Percentiles rank a stretch among this genome's conserved stretches.
These are phyloP conservation scores for Pulveroboletus sp. DNA, from an alignment of 1,284 basidiomycete species.

Conservation along the genomic window DNA sequence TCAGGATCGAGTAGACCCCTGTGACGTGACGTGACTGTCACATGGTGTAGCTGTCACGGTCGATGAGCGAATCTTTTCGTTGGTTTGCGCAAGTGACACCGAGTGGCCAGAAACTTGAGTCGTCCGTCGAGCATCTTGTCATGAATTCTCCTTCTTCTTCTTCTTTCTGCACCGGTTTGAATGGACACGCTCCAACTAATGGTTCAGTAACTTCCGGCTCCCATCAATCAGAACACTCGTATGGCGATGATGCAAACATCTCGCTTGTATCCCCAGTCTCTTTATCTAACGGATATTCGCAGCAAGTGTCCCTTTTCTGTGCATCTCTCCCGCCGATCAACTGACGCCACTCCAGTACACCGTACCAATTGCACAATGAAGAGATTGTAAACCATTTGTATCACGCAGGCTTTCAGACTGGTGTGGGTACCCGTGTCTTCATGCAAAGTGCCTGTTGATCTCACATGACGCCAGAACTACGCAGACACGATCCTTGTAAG, in stretches of 20 bases:
- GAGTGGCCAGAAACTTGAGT: constrained; percentile 2
- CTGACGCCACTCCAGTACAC: constrained; percentile 37
- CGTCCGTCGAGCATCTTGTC: constrained; percentile 3
- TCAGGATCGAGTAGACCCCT: neutral
- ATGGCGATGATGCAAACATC: constrained; percentile 24
- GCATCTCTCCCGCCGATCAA: constrained; percentile 11
- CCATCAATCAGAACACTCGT: constrained; percentile 25
- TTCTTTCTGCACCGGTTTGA: constrained; percentile 20
- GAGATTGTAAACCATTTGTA: constrained; percentile 75
- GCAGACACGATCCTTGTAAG: constrained; percentile 76
- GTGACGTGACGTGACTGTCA: constrained; percentile 27
- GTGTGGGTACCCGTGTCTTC: constrained; percentile 51
- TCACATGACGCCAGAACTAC: constrained; percentile 58
- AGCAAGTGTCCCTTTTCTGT: constrained; percentile 41
- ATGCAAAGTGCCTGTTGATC: constrained; percentile 7
- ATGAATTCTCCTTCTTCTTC: constrained; percentile 31
- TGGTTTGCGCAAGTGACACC: constrained; percentile 6
- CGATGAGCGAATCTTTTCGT: constrained; percentile 27
- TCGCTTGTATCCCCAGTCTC: constrained; percentile 26
- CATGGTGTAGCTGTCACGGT: constrained; percentile 23
- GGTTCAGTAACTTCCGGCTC: constrained; percentile 19
- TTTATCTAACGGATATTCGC: constrained; percentile 41
- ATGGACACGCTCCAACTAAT: constrained; percentile 30
- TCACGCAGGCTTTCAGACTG: constrained; percentile 75
- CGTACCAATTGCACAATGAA: constrained; percentile 63